These are phyloP conservation scores for Groenewaldozyma sp. DNA, from an alignment of 1,139 yeast genomes.

Conservation along the genomic window DNA sequence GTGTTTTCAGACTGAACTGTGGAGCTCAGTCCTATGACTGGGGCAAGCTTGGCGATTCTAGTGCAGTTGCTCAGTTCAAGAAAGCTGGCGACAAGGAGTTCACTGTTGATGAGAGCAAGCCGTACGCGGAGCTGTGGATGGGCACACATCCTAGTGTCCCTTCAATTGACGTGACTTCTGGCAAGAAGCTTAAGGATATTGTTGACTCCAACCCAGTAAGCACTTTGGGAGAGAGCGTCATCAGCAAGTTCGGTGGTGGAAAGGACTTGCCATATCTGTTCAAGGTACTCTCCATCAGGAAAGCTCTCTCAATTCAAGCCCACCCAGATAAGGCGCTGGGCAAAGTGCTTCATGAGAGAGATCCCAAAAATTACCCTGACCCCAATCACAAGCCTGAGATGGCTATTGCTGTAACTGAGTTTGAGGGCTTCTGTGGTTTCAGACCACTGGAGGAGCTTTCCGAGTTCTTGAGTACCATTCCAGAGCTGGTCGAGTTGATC, in stretches of 20 bases:
- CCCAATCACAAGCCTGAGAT: constrained; percentile 98
- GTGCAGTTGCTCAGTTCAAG: constrained; percentile 87
- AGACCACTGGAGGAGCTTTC: constrained; percentile 78
- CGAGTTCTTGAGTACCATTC: constrained; percentile 54
- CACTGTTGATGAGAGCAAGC: constrained; percentile 58
- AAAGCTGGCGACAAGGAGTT: constrained; percentile 54
- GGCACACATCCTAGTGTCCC: constrained; percentile 96
- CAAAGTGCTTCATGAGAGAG: constrained; percentile 60
- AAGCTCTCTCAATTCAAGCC: constrained; percentile 92
- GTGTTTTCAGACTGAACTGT: neutral
- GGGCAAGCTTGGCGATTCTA: constrained; percentile 78
- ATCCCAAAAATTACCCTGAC: constrained; percentile 94
- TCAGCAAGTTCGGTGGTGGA: constrained; percentile 64
- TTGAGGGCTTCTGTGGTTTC: constrained; percentile 97
- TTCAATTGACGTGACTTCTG: constrained; percentile 49
- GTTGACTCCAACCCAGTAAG: constrained; percentile 49
- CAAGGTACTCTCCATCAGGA: constrained; percentile 85
- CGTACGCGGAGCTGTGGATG: constrained; percentile 72
- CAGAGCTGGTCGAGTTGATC: constrained; percentile 65
- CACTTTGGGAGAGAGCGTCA: constrained; percentile 45
- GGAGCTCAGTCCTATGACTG: constrained; percentile 62
- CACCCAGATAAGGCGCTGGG: constrained; percentile 92
- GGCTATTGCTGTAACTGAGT: constrained; percentile 94
- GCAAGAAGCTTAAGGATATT: constrained; percentile 54
- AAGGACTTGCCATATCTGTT: constrained; percentile 67